These are phyloP conservation scores for Mangifera indica DNA, from an alignment of 345 rosid genomes.

Conservation along the genomic window DNA sequence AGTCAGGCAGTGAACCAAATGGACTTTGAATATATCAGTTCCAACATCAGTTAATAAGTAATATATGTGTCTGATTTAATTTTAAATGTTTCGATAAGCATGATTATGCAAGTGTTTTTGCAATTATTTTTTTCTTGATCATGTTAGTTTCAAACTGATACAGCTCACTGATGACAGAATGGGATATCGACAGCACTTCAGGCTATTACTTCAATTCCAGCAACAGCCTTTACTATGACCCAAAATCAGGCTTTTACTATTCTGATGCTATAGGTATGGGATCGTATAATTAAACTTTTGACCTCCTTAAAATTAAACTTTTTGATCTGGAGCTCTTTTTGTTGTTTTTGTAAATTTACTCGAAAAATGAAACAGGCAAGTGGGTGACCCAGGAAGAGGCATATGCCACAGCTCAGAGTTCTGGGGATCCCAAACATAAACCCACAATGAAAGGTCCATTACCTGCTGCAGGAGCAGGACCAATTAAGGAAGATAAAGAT, in stretches of 20 bases:
- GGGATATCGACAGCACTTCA: slow-evolving; percentile 64
- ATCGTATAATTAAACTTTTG: too few species aligned
- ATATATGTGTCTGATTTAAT: neutral
- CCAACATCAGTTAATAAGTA: slow-evolving; percentile 19
- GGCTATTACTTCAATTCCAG: slow-evolving; percentile 65
- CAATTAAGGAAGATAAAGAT: slow-evolving; percentile 33
- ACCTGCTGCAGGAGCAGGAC: slow-evolving; percentile 30
- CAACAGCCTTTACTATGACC: slow-evolving; percentile 67
- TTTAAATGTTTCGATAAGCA: slow-evolving; percentile 5
- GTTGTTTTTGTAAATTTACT: slow-evolving; percentile 19
- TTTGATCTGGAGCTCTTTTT: slow-evolving; percentile 5
- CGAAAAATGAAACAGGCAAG: slow-evolving; percentile 60
- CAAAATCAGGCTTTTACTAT: slow-evolving; percentile 84
- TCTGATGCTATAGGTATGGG: slow-evolving; percentile 73
- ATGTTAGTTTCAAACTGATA: slow-evolving; percentile 31
- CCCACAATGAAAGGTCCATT: slow-evolving; percentile 40
- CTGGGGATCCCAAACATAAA: slow-evolving; percentile 39
- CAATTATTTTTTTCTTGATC: slow-evolving; percentile 20
- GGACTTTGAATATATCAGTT: slow-evolving; percentile 34
- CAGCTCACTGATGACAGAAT: slow-evolving; percentile 55
- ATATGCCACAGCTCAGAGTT: slow-evolving; percentile 40
- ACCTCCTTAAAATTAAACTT: too few species aligned
- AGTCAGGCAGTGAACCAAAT: slow-evolving; percentile 8
- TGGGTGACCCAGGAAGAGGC: slow-evolving; percentile 94
- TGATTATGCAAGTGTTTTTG: slow-evolving; percentile 4